Evolutionary conservation across 2,329 filamentous ascomycete species (phyloP).

Genomic region (Claviceps humidiphila): DNA sequence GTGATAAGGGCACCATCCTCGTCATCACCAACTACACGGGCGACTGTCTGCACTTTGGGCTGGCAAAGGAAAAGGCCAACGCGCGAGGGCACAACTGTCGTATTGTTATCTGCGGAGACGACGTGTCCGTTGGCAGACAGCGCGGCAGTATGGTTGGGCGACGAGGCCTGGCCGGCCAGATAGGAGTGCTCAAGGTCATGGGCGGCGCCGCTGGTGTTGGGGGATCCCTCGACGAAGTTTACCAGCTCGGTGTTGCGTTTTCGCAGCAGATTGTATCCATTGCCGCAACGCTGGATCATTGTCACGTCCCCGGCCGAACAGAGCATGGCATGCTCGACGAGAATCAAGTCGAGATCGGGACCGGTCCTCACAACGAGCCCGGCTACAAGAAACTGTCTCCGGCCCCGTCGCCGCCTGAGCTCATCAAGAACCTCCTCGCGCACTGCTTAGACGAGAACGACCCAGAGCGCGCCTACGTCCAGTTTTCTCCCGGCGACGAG

Average conservation of each 20-base stretch:
- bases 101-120: conserved; percentile 50
- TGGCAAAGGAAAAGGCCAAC: conserved; percentile 44
- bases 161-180: conserved; percentile 47
- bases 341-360: conserved; percentile 49
- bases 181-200: conserved; percentile 45
- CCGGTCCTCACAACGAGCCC: conserved; percentile 55
- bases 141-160: conserved; percentile 42
- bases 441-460: conserved; percentile 46
- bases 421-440: conserved; percentile 44
- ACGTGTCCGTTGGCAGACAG: conserved; percentile 48
- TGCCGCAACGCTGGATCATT: conserved; percentile 46
- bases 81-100: conserved; percentile 39
- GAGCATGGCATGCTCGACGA: conserved; percentile 33
- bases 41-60: conserved; percentile 48
- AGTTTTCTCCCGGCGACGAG: conserved; percentile 33
- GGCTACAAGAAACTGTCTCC: conserved; percentile 44
- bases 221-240: conserved; percentile 35
- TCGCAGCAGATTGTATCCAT: conserved; percentile 41
- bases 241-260: conserved; percentile 35
- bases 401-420: conserved; percentile 30
- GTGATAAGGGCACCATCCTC: conserved; percentile 40
- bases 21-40: conserved; percentile 54
- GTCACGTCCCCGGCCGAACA: conserved; percentile 41
- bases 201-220: conserved; percentile 36
- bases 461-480: conserved; percentile 34